Percentiles rank a stretch among this genome's conserved stretches.
Conservation (phyloP, 148 eudicot species). For the Salicornia ramosissima region DNA sequence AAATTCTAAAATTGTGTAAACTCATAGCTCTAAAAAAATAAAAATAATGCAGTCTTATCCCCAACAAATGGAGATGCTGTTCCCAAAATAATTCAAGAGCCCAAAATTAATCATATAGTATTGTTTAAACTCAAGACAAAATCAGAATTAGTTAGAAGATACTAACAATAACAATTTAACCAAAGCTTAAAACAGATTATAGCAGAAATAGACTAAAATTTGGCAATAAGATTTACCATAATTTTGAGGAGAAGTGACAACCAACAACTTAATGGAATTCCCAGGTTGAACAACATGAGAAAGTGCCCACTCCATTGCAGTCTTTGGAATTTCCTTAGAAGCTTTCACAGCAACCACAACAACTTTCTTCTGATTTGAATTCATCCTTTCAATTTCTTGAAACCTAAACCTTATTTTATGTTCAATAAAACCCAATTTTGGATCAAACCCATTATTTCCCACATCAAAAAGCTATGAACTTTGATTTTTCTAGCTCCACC, state of each 20-base stretch:
- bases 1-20: not conserved
- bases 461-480: conserved; percentile 6
- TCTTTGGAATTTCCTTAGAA: conserved; percentile 50
- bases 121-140: not conserved
- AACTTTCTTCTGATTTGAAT: conserved; percentile 41
- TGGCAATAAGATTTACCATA: conserved; percentile 38
- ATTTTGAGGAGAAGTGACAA: conserved; percentile 51
- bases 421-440: not conserved
- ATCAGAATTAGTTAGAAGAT: not conserved
- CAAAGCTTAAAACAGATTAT: not conserved
- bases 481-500: not conserved
- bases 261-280: conserved; percentile 55
- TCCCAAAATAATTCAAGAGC: not conserved
- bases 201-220: not conserved
- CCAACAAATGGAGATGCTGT: not conserved
- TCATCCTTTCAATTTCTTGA: conserved; percentile 16
- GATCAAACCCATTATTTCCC: conserved; percentile 13
- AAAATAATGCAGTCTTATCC: not conserved
- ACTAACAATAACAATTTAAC: not conserved
- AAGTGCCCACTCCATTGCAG: conserved; percentile 67
- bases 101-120: not conserved
- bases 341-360: conserved; percentile 74
- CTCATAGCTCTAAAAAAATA: not conserved
- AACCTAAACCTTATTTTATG: not conserved
- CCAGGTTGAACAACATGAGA: conserved; percentile 74